These are phyloP conservation scores for Piper betle DNA, from an alignment of 164 flowering plant species.

Conservation along the genomic window DNA sequence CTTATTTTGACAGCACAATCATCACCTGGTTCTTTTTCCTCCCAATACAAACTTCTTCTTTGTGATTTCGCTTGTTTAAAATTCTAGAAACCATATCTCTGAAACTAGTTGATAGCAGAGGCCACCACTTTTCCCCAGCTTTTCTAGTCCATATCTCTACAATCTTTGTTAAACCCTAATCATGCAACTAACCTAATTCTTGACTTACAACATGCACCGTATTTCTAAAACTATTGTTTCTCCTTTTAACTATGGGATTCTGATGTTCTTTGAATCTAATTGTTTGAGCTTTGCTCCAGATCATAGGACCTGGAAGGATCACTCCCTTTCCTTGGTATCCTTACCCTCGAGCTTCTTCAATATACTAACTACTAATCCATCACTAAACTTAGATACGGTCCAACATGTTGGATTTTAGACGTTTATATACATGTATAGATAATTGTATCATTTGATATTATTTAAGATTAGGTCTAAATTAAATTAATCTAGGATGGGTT, in stretches of 20 bases:
- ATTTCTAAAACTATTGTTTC: neutral
- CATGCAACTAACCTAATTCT: neutral
- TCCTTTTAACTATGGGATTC: neutral
- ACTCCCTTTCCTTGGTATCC: too few relatives aligned
- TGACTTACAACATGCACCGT: neutral
- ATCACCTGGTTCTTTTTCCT: neutral
- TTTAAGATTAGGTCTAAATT: too few relatives aligned
- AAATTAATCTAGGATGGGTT: too few relatives aligned
- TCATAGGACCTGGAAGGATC: too few relatives aligned
- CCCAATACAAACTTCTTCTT: neutral
- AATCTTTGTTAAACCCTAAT: neutral
- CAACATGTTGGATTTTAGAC: too few relatives aligned
- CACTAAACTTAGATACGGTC: too few relatives aligned
- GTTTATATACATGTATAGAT: too few relatives aligned
- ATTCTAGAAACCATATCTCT: neutral
- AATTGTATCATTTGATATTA: too few relatives aligned
- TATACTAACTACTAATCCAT: too few relatives aligned
- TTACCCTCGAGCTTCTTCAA: too few relatives aligned
- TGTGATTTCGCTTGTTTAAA: neutral
- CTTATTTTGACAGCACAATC: neutral
- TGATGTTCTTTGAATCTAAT: too few relatives aligned
- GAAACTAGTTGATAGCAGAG: neutral
- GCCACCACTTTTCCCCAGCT: neutral
- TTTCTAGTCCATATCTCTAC: neutral
- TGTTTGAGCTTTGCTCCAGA: too few relatives aligned